Conservation (phyloP, 108 stramenopile genomes). For the Heterococcus sp. region DNA sequence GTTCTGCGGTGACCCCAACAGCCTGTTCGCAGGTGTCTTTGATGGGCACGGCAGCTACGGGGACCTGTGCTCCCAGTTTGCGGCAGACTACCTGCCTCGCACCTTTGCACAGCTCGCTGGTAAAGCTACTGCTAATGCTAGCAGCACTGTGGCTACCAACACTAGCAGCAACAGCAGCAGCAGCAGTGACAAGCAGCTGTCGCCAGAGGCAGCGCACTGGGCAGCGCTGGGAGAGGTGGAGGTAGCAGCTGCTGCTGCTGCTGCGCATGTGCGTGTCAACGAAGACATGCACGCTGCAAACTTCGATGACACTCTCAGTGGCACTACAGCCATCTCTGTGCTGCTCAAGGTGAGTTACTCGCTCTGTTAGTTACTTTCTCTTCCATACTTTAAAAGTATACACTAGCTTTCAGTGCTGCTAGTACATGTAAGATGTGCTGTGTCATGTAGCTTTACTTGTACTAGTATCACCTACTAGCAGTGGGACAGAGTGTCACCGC, state of each 20-base stretch:
- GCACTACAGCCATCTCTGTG: constrained; percentile 78
- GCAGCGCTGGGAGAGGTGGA: background rate
- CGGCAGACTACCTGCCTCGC: constrained; percentile 41
- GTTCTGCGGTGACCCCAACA: constrained; percentile 21
- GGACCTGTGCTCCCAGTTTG: constrained; percentile 49
- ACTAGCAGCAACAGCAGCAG: background rate
- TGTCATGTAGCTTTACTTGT: no score
- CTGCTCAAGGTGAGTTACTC: constrained; percentile 62
- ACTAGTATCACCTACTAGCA: no score
- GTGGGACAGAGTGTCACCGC: no score
- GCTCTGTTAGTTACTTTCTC: no score
- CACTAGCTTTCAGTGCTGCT: no score
- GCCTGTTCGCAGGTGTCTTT: constrained; percentile 48
- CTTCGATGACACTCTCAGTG: constrained; percentile 81
- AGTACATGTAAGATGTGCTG: no score
- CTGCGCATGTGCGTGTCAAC: constrained; percentile 17
- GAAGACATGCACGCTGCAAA: constrained; percentile 1
- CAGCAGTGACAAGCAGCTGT: no score
- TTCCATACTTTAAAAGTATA: no score
- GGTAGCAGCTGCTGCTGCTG: background rate
- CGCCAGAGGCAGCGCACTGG: no score
- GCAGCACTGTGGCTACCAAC: no score
- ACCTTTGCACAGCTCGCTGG: background rate
- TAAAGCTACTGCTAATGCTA: no score
- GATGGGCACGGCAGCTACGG: constrained; percentile 52